Evolutionary conservation across 2,329 filamentous ascomycete genomes (phyloP), one percentile per base, ranked within the genome.

Genomic region (Cercospora beticola): DNA sequence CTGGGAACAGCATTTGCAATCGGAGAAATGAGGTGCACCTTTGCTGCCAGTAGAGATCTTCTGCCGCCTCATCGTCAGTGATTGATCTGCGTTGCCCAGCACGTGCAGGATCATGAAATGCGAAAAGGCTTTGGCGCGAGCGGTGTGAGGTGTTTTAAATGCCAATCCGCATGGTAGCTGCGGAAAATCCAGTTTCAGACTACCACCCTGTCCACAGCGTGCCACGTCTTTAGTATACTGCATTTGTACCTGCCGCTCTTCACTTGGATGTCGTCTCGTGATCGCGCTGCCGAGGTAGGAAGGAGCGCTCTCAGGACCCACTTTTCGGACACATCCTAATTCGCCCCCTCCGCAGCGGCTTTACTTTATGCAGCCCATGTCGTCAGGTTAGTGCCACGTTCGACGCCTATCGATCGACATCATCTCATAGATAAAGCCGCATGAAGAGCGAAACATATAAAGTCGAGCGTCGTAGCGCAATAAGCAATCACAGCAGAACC

Each of bases 1-100:
- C 9, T 76, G 71, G 71, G 72, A 71, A 40, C 58, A 70, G 64
- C 61, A 60, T 56, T 16, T 56, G 23, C 23, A 56, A 16, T 56
- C 49, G 49, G 49, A 28, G 49, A 28, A 56, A 9, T 56, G 49
- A 56, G 49, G 14, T 30, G 5, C 16, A 23, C 21, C 9, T 26
- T 14, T 21, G 49, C 49, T 26, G 49, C 30, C 49, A 28, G 49
- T 4, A 14, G 6, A 30, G 23, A 1, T n/a, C 12, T 56, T 28
- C 14, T n/a, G 21, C 5, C 23, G 14, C 26, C 10, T 26, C 16
- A 23, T 26, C 7, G 49, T 30, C n/a, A 31, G 57, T 9, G 23
- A 31, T n/a, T 12, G 30, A 58, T 58, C 54, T 18, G 46, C 18
- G 36, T n/a, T 43, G 1, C 6, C 16, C 36, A 43, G 36, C 36